Base-by-base conservation (phyloP, 306 rosid species). In the Cucumis sativus region DNA sequence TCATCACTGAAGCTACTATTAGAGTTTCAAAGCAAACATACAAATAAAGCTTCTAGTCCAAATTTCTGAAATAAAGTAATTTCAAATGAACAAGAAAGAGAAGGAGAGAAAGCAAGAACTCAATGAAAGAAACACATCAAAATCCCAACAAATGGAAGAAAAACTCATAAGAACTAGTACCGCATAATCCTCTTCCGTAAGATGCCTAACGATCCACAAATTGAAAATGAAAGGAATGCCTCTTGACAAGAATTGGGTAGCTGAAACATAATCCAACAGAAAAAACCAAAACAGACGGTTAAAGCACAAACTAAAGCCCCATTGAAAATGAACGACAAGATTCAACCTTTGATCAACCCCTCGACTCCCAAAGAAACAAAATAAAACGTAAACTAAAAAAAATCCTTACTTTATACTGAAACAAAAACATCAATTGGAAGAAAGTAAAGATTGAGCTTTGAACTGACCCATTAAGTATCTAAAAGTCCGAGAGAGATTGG, bases 181-280 rank as follows among this genome's bases (percentile, higher is more conserved):
- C 87, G 98, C 97, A 56, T 92, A 95, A 81, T 95, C 97, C 80
- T 90, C 93, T 76, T 83, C 84, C 21, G 91, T 89, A 41, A 95
- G 96, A 82, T 92, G 94, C 88, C 98, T 87, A 66, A 92, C 90
- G 76, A 95, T 90, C 97, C 96, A 92, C 41, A 93, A 88, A 84
- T 92, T 95, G 91, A 95, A 92, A 79, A 92, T 80, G 77, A 95
- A 95, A 43, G 97, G 97, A 47, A 95, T 92, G 64, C 98, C 98
- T 77, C 98, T 88, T 30, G 98, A 95, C 85, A 92, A 86, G 85
- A 95, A 80, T 80, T 92, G 98, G 21, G 97, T 95, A 84, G 98
- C 98, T 95, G 85, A 73, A 79, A 51, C 71, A 82, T 74, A 30
- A 68, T 69, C 56, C 67, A 21, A 40, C 51, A 54, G 41, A 41